Conservation (phyloP, 139 green algal species). For the Chlorella sp. region DNA sequence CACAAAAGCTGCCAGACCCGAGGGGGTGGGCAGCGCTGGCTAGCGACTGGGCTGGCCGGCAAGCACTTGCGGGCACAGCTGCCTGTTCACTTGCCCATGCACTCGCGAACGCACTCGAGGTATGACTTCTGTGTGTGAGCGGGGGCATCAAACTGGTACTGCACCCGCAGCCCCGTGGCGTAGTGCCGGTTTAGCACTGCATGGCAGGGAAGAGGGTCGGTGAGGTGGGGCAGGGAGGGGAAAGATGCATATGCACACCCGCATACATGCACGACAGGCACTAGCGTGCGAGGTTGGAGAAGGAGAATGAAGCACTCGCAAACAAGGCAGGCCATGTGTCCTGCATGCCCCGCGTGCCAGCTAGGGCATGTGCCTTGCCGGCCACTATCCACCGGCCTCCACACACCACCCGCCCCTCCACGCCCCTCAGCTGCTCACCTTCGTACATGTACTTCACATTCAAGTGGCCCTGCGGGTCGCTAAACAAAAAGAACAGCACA, state of each 20-base stretch:
- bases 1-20: too few relatives aligned
- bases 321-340: neutral
- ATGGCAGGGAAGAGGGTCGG: neutral
- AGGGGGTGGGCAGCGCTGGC: too few relatives aligned
- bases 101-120: slow-evolving; percentile 32
- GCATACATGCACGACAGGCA: neutral
- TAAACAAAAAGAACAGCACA: slow-evolving; percentile 44
- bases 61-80: neutral
- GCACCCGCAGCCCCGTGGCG: slow-evolving; percentile 3
- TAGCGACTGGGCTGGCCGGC: too few relatives aligned
- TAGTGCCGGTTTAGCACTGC: slow-evolving; percentile 32
- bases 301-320: neutral
- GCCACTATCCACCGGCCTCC: too few relatives aligned
- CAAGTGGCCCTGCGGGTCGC: neutral
- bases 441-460: slow-evolving; percentile 23
- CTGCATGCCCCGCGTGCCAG: neutral
- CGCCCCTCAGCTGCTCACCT: neutral
- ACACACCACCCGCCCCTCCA: neutral
- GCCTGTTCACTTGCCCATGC: slow-evolving; percentile 1
- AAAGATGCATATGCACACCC: neutral
- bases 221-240: neutral
- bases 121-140: neutral
- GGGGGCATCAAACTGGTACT: slow-evolving; percentile 13
- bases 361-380: too few relatives aligned
- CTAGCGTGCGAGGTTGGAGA: neutral